These are phyloP conservation scores for Ocimum tenuiflorum DNA, from an alignment of 257 asterid species.

Conservation along the genomic window DNA sequence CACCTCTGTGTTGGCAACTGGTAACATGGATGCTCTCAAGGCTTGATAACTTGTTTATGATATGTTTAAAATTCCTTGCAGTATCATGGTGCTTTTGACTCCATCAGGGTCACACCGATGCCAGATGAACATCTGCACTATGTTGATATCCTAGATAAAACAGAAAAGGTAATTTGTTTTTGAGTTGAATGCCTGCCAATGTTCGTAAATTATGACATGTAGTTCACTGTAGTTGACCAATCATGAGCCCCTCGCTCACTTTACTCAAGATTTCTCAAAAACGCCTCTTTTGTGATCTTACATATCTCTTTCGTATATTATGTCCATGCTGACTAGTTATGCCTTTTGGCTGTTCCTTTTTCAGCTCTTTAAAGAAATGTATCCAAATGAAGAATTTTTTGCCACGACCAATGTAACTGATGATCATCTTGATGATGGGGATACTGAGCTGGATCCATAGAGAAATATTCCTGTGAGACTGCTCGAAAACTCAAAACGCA, in stretches of 20 bases:
- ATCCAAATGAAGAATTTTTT: conserved; percentile 57
- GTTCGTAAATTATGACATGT: background rate
- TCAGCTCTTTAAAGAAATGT: conserved; percentile 54
- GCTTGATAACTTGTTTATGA: background rate
- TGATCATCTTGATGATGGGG: conserved; percentile 34
- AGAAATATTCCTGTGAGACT: background rate
- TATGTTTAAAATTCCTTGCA: conserved; percentile 16
- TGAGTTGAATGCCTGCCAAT: background rate
- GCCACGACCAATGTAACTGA: conserved; percentile 30
- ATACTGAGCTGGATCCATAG: conserved; percentile 33
- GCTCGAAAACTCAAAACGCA: background rate
- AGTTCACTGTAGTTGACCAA: background rate
- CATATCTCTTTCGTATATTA: no score
- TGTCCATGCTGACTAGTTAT: conserved; percentile 2
- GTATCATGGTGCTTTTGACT: conserved; percentile 36
- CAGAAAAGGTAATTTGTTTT: conserved; percentile 42
- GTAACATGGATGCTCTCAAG: background rate
- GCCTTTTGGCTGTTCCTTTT: conserved; percentile 9
- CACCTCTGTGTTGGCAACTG: no score
- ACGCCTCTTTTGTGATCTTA: no score
- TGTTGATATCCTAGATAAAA: conserved; percentile 45
- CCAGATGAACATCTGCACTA: conserved; percentile 70
- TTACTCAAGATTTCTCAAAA: no score
- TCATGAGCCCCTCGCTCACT: background rate
- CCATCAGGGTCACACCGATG: conserved; percentile 44